Evolutionary conservation across 2,329 filamentous ascomycete genomes (phyloP).

Genomic region (Arachnopeziza araneosa): DNA sequence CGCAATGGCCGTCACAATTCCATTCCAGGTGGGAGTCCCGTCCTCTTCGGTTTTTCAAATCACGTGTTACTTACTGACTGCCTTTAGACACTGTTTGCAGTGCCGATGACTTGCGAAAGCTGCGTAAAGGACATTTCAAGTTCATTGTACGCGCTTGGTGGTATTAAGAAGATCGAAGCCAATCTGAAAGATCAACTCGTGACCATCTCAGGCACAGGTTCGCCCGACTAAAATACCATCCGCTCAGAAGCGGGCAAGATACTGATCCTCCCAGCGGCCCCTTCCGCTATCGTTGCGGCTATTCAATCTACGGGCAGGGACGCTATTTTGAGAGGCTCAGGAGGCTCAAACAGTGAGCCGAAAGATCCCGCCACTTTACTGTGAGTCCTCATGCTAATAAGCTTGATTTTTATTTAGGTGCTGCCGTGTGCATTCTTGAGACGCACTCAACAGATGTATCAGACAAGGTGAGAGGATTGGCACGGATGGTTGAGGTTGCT

Average conservation of each 20-base stretch:
- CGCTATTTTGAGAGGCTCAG: conserved; percentile 88
- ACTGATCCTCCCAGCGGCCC: conserved; percentile 53
- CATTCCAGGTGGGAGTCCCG: conserved; percentile 29
- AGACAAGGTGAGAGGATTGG: conserved; percentile 75
- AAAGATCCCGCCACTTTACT: background rate
- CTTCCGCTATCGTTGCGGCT: conserved; percentile 81
- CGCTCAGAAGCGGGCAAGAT: conserved; percentile 5
- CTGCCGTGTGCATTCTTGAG: conserved; percentile 93
- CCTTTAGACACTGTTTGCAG: conserved; percentile 80
- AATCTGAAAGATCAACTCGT: conserved; percentile 80
- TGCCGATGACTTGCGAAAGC: conserved; percentile 84
- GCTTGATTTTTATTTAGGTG: conserved; percentile 40
- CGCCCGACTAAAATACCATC: conserved; percentile 16
- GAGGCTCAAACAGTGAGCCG: conserved; percentile 71
- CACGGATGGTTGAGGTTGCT: conserved; percentile 88
- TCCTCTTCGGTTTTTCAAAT: conserved; percentile 9
- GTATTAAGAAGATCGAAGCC: conserved; percentile 77
- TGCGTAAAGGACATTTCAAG: conserved; percentile 84
- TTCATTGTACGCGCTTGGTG: conserved; percentile 69
- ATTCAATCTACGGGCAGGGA: conserved; percentile 89
- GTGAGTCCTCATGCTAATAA: background rate
- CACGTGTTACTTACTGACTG: conserved; percentile 23
- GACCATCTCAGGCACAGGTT: conserved; percentile 76
- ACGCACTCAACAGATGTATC: conserved; percentile 59
- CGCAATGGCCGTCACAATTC: conserved; percentile 30